Percentiles rank a stretch among this genome's conserved stretches.
These are phyloP conservation scores for Cadophora luteo-olivacea DNA, from an alignment of 2,329 filamentous ascomycete species.

Conservation along the genomic window DNA sequence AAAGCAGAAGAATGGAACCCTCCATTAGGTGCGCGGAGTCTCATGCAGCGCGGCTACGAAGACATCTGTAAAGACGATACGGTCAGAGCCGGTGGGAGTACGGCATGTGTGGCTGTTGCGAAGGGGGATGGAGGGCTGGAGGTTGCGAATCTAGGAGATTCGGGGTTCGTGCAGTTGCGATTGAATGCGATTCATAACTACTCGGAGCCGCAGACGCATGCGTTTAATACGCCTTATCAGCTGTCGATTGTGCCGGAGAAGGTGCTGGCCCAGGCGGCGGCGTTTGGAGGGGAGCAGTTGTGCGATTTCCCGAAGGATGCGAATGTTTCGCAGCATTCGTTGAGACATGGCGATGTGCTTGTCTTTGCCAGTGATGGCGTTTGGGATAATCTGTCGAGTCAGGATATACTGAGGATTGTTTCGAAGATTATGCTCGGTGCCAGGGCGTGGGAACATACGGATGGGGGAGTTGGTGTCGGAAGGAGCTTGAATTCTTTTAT, in stretches of 20 bases:
- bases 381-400: slow-evolving; percentile 93
- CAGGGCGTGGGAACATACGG: slow-evolving; percentile 75
- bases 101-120: slow-evolving; percentile 85
- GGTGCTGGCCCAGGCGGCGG: slow-evolving; percentile 78
- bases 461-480: slow-evolving; percentile 67
- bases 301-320: slow-evolving; percentile 87
- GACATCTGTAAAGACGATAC: slow-evolving; percentile 75
- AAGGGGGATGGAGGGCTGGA: slow-evolving; percentile 77
- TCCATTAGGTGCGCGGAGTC: slow-evolving; percentile 64
- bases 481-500: slow-evolving; percentile 63
- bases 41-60: slow-evolving; percentile 88
- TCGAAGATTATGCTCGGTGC: slow-evolving; percentile 75
- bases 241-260: slow-evolving; percentile 84
- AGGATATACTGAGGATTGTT: slow-evolving; percentile 84
- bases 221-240: slow-evolving; percentile 97
- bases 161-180: slow-evolving; percentile 86
- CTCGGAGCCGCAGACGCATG: slow-evolving; percentile 89
- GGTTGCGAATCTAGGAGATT: slow-evolving; percentile 94
- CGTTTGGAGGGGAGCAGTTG: slow-evolving; percentile 83
- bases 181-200: slow-evolving; percentile 84
- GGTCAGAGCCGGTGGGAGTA: slow-evolving; percentile 86
- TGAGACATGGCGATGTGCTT: slow-evolving; percentile 92
- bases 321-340: slow-evolving; percentile 74
- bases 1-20: slow-evolving; percentile 39
- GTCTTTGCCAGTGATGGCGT: slow-evolving; percentile 94